Base-by-base conservation (phyloP, 495 filamentous ascomycete species). In the Pseudevernia furfuracea region DNA sequence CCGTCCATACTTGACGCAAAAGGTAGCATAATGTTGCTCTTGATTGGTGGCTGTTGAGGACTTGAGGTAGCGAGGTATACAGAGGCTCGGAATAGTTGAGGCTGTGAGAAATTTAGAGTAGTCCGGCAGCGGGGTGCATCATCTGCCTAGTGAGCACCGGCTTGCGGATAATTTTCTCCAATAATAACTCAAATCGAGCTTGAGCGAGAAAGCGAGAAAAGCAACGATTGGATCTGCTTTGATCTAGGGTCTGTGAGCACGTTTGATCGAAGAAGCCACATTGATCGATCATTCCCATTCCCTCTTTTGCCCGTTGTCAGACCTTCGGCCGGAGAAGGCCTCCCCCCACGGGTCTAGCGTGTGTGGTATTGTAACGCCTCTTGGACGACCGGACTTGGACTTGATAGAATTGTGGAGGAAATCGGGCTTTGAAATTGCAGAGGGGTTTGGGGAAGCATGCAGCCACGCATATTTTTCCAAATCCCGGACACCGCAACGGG, bases 141-240 rank as follows among this genome's bases (percentile, higher is more conserved):
- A 21, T 44, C 58, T 44, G 49, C 48, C 52, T 63, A 63, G 52
- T 63, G 15, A 38, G 9, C 49, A 44, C 25, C 30, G 61, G 25
- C 23, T 57, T 11, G 37, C 48, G 61, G 61, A 36, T 21, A 34
- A 1, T 34, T 8, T 34, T 21, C 52, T 32, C 61, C 48, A 63
- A 56, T 63, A 5, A 34, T 5, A 44, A 32, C 23, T 56, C 49
- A 34, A 63, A 63, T 63, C 61, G 61, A 63, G 61, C 61, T 57
- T n/a, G 61, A 56, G 48, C 61, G 61, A 63, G 52, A 28, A 63
- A 2, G 37, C 49, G 52, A 41, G 28, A 63, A 52, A 55, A 32
- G 34, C 49, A 34, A 55, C 52, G 52, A 55, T 55, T 55, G 52
- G 52, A 21, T 23, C 30, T 55, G 5, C 14, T 55, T 55, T 1